Evolutionary conservation across 768 basidiomycete species (phyloP).

Genomic region (Rhodosporidiobolus odoratus): DNA sequence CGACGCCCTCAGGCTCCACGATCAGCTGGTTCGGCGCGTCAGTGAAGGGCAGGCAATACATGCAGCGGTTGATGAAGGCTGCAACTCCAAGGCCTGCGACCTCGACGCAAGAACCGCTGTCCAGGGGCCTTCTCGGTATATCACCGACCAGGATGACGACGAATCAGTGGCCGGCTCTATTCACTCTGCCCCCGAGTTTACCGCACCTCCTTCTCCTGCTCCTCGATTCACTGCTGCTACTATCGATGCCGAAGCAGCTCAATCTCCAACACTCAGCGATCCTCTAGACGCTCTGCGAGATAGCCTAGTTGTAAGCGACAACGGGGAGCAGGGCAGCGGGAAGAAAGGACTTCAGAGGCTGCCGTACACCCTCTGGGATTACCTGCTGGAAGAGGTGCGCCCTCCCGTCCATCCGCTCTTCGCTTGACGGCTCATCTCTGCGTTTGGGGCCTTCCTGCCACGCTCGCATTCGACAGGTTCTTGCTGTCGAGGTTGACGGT

Average conservation of each 20-base stretch:
- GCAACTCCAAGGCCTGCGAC: too few relatives aligned
- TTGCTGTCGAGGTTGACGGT: slow-evolving; percentile 89
- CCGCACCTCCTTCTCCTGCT: background rate
- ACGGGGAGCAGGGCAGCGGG: background rate
- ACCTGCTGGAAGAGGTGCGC: slow-evolving; percentile 71
- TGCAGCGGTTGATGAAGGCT: too few relatives aligned
- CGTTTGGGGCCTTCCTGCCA: slow-evolving; percentile 47
- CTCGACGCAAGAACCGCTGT: too few relatives aligned
- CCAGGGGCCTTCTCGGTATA: too few relatives aligned
- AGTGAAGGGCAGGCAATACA: too few relatives aligned
- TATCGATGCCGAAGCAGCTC: background rate
- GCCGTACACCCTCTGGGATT: slow-evolving; percentile 86
- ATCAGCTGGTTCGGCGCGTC: too few relatives aligned
- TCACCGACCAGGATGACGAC: background rate
- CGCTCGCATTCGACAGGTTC: slow-evolving; percentile 63
- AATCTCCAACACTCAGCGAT: background rate
- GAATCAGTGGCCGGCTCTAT: slow-evolving; percentile 9
- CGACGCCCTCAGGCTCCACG: too few relatives aligned
- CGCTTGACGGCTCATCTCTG: background rate
- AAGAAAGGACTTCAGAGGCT: background rate
- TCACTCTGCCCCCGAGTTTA: slow-evolving; percentile 27
- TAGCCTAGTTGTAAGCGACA: background rate
- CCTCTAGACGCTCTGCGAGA: background rate
- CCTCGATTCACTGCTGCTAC: background rate
- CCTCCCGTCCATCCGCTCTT: too few relatives aligned